These are phyloP conservation scores for Alternaria triticimaculans DNA, from an alignment of 2,329 filamentous ascomycete species.

Conservation along the genomic window DNA sequence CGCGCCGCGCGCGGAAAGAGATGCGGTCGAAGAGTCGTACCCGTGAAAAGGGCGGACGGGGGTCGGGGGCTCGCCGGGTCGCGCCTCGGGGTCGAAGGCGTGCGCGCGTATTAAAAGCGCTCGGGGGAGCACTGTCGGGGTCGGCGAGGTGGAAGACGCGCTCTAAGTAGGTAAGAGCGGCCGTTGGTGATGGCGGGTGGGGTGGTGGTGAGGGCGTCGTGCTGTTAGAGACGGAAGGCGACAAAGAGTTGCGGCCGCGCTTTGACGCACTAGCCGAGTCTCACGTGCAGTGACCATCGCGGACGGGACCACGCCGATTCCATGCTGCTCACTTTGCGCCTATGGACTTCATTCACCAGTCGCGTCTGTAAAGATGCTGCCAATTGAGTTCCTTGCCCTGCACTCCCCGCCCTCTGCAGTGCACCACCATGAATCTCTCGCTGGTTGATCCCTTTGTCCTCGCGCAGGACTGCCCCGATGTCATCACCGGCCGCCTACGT, in stretches of 20 bases:
- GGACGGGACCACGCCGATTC: not conserved
- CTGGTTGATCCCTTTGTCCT: constrained; percentile 75
- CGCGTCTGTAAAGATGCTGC: constrained; percentile 30
- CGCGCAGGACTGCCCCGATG: constrained; percentile 86
- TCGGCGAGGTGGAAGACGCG: constrained; percentile 39
- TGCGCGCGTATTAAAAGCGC: constrained; percentile 36
- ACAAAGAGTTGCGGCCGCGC: constrained; percentile 14
- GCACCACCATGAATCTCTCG: constrained; percentile 69
- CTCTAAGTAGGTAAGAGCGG: constrained; percentile 43
- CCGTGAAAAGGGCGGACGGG: constrained; percentile 39
- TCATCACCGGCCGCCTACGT: constrained; percentile 86
- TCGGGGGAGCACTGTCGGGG: constrained; percentile 32
- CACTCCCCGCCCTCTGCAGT: constrained; percentile 17
- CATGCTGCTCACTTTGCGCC: constrained; percentile 17
- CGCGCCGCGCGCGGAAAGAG: constrained; percentile 43
- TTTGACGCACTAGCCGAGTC: constrained; percentile 18
- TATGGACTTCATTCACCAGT: constrained; percentile 13
- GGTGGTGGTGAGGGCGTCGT: constrained; percentile 35
- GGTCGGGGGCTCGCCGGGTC: constrained; percentile 35
- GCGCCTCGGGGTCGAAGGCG: constrained; percentile 28
- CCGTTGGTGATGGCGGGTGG: constrained; percentile 36
- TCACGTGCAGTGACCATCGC: constrained; percentile 6
- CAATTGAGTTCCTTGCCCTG: constrained; percentile 18
- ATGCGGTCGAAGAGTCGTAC: constrained; percentile 36
- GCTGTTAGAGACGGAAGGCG: constrained; percentile 24